These are phyloP conservation scores for Leptoxyphium fumago DNA, from an alignment of 2,329 filamentous ascomycete species.

Conservation along the genomic window DNA sequence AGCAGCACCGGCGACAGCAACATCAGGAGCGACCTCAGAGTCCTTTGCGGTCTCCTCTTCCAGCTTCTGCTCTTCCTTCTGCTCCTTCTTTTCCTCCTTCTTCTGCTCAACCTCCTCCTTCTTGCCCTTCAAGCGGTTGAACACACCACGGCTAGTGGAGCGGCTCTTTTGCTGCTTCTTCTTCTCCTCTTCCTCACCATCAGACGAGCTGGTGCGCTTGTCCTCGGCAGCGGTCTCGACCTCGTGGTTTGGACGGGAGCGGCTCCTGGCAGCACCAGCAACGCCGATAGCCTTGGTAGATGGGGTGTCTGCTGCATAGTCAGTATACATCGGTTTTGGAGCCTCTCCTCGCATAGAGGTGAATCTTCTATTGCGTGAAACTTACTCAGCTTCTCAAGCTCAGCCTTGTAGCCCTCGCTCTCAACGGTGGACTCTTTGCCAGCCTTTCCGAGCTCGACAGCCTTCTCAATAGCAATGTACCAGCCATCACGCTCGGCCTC, in stretches of 20 bases:
- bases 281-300: slow-evolving; percentile 12
- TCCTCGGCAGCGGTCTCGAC: slow-evolving; percentile 25
- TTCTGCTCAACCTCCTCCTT: slow-evolving; percentile 38
- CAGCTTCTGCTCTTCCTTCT: slow-evolving; percentile 17
- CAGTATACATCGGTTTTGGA: background rate
- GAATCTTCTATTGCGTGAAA: slow-evolving; percentile 12
- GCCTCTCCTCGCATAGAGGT: background rate
- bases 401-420: slow-evolving; percentile 78
- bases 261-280: slow-evolving; percentile 24
- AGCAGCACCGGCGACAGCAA: slow-evolving; percentile 24
- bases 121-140: slow-evolving; percentile 44
- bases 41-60: slow-evolving; percentile 25
- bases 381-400: slow-evolving; percentile 56
- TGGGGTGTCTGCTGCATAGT: slow-evolving; percentile 14
- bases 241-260: slow-evolving; percentile 27
- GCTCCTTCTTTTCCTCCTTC: slow-evolving; percentile 30
- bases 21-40: slow-evolving; percentile 13
- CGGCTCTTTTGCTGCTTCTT: slow-evolving; percentile 44
- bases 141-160: slow-evolving; percentile 43
- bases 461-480: slow-evolving; percentile 69
- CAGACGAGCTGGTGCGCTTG: slow-evolving; percentile 25
- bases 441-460: slow-evolving; percentile 74
- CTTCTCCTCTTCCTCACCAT: slow-evolving; percentile 26
- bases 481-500: slow-evolving; percentile 78
- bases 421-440: slow-evolving; percentile 56